Percentiles rank a stretch among this genome's conserved stretches.
Evolutionary conservation across 306 rosid species (phyloP).

Genomic region (Hippophae tibetana): DNA sequence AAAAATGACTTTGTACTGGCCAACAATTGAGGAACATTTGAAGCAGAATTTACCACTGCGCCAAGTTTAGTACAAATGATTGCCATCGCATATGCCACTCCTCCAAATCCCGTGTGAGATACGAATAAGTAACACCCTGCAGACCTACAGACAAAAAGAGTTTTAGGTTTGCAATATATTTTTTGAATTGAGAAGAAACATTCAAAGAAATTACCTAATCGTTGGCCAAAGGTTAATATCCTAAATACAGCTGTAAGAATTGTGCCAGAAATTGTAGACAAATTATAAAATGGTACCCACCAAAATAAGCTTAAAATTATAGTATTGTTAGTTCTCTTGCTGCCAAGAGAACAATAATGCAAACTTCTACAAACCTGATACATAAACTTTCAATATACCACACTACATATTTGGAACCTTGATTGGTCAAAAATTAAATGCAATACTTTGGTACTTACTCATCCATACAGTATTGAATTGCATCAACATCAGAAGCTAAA

Average conservation of each 20-base stretch:
- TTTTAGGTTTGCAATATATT: constrained; percentile 15
- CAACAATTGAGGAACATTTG: constrained; percentile 35
- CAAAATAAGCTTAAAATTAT: no score
- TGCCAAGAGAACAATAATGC: no score
- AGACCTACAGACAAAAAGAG: constrained; percentile 34
- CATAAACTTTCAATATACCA: no score
- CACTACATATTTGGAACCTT: no score
- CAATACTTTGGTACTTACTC: constrained; percentile 45
- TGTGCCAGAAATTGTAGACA: not conserved
- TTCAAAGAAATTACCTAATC: not conserved
- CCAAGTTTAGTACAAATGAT: constrained; percentile 56
- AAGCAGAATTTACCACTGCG: constrained; percentile 38
- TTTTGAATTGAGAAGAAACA: constrained; percentile 3
- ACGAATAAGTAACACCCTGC: constrained; percentile 76
- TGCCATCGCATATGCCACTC: constrained; percentile 84
- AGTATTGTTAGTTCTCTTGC: no score
- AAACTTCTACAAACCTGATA: no score
- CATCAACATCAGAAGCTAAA: constrained; percentile 69
- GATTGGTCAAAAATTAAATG: not conserved
- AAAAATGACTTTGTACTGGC: constrained; percentile 21
- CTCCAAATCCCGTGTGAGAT: constrained; percentile 93
- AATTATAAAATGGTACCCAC: no score
- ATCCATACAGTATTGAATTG: constrained; percentile 61
- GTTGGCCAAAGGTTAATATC: constrained; percentile 1
- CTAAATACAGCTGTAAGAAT: not conserved